phyloP scores from a whole-genome alignment of 2,329 filamentous ascomycete species.

The Fusarium aywerte region DNA sequence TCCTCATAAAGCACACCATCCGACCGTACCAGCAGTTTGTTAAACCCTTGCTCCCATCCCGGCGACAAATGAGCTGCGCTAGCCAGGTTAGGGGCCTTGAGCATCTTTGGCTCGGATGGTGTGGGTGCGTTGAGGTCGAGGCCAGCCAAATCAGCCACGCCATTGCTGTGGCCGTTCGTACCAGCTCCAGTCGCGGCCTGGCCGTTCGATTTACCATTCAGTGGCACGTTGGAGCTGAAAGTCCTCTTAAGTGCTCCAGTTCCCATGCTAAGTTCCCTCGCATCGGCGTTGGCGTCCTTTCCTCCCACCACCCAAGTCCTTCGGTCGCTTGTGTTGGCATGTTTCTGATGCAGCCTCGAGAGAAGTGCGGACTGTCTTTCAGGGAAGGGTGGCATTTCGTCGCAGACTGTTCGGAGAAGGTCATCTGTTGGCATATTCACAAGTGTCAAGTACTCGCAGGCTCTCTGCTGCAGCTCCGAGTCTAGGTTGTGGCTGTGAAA shows the following conservation, averaged over 20 bases:
- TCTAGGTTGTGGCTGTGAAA: slow-evolving; percentile 95
- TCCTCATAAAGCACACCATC: slow-evolving; percentile 97
- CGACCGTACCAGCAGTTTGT: slow-evolving; percentile 78
- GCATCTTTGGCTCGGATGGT: slow-evolving; percentile 65
- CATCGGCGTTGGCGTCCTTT: slow-evolving; percentile 89
- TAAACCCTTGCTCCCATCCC: slow-evolving; percentile 92
- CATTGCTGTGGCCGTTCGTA: slow-evolving; percentile 62
- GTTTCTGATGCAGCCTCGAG: slow-evolving; percentile 93
- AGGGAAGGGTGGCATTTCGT: slow-evolving; percentile 99
- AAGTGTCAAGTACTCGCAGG: slow-evolving; percentile 91
- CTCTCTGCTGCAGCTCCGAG: slow-evolving; percentile 93
- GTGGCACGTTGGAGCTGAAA: slow-evolving; percentile 72
- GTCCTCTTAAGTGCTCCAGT: slow-evolving; percentile 85
- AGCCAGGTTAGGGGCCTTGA: slow-evolving; percentile 83
- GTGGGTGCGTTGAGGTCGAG: slow-evolving; percentile 78
- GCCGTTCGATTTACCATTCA: slow-evolving; percentile 61
- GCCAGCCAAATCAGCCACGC: slow-evolving; percentile 77
- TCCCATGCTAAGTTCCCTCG: slow-evolving; percentile 82
- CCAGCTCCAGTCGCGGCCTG: slow-evolving; percentile 57
- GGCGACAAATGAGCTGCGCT: slow-evolving; percentile 93
- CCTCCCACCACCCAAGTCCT: slow-evolving; percentile 98
- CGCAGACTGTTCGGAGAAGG: slow-evolving; percentile 89
- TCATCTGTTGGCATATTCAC: slow-evolving; percentile 90
- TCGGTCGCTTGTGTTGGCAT: slow-evolving; percentile 91
- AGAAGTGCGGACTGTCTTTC: slow-evolving; percentile 92